A percentile compares a stretch with the other conserved stretches of the same genome.
phyloP scores from a whole-genome alignment of 2,329 filamentous ascomycete species.

The Talaromyces piceae region DNA sequence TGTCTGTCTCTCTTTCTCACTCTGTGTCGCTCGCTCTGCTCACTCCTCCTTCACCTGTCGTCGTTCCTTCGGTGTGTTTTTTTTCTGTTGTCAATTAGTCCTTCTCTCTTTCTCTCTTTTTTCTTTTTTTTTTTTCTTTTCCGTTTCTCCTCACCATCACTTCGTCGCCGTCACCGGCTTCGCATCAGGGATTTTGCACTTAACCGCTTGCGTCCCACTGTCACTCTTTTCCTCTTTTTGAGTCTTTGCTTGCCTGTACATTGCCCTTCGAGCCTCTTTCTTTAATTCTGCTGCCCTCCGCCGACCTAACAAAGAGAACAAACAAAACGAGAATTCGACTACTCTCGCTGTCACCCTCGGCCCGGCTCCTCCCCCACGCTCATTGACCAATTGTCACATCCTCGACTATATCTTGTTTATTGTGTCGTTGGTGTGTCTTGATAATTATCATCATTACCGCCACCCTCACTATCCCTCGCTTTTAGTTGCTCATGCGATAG shows the following conservation, averaged over 20 bases:
- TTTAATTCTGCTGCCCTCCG: not conserved
- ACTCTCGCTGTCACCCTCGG: not conserved
- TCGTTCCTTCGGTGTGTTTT: constrained; percentile 13
- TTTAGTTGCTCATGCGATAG: constrained; percentile 14
- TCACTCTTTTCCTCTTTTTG: constrained; percentile 8
- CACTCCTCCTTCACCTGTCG: constrained; percentile 1
- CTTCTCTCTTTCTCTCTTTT: no score
- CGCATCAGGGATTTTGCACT: no score
- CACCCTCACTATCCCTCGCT: no score
- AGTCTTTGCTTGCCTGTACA: not conserved
- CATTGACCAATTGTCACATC: not conserved
- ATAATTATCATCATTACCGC: not conserved
- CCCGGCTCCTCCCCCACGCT: not conserved
- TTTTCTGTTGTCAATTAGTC: no score
- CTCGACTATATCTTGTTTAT: not conserved
- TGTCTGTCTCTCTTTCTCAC: not conserved
- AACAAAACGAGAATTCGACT: not conserved
- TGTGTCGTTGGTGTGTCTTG: not conserved
- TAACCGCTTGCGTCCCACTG: constrained; percentile 4
- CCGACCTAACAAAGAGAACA: not conserved
- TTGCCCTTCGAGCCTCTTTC: not conserved
- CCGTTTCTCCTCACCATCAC: constrained; percentile 7
- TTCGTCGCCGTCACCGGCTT: not conserved
- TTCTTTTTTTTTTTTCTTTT: constrained; percentile 1
- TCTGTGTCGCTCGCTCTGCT: constrained; percentile 3